A percentile compares a stretch with the other conserved stretches of the same genome.
phyloP scores from a whole-genome alignment of 108 stramenopile species.

The Aurantiochytrium sp. region DNA sequence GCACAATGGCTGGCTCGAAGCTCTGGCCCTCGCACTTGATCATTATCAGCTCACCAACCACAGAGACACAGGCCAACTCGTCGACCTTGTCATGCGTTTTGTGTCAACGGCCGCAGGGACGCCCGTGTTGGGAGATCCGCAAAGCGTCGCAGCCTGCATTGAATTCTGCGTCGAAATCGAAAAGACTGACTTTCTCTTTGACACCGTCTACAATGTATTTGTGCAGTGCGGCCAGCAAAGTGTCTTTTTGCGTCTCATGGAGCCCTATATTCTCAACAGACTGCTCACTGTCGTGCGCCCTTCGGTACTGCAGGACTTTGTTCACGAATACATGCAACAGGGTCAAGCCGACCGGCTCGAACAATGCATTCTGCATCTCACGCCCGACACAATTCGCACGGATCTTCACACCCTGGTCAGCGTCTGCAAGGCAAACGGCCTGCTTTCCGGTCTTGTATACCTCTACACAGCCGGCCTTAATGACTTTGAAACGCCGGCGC shows the following conservation, averaged over 20 bases:
- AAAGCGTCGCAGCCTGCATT: not conserved
- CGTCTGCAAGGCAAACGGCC: not conserved
- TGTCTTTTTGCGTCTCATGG: not conserved
- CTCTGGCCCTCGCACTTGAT: not conserved
- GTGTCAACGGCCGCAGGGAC: not conserved
- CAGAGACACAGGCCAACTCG: not conserved
- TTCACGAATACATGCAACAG: not conserved
- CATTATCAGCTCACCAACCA: not conserved
- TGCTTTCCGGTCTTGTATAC: not conserved
- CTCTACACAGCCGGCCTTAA: conserved; percentile 1
- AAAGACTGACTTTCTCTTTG: not conserved
- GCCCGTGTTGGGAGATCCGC: not conserved
- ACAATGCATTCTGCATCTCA: conserved; percentile 10
- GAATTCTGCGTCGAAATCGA: not conserved
- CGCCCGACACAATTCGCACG: not conserved
- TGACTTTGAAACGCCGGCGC: not conserved
- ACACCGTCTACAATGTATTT: not conserved
- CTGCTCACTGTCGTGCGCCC: not conserved
- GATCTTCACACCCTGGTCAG: not conserved
- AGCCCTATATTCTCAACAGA: not conserved
- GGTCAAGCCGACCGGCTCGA: not conserved
- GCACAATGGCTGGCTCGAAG: conserved; percentile 6
- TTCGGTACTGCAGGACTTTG: not conserved
- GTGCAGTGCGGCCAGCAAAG: not conserved
- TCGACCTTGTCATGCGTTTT: not conserved